Percentiles rank a stretch among this genome's conserved stretches.
Conservation (phyloP, 768 basidiomycete species). For the Mycena leptocephala region DNA sequence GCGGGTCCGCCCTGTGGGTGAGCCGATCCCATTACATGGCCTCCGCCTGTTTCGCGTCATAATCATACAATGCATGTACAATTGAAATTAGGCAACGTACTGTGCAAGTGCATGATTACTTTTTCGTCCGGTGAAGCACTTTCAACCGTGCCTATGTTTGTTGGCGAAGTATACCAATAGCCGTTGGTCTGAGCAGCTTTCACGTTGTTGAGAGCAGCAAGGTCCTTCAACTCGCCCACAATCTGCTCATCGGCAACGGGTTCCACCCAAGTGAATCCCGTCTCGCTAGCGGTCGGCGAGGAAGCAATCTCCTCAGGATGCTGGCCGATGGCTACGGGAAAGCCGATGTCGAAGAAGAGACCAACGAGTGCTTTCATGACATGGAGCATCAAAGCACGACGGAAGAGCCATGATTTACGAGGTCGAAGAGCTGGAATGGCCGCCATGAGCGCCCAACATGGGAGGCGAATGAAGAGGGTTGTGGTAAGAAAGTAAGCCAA, state of each 20-base stretch:
- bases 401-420: conserved; percentile 1
- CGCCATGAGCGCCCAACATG: neutral
- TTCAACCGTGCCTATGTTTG: neutral
- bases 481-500: neutral
- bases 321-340: neutral
- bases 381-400: conserved; percentile 1
- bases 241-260: neutral
- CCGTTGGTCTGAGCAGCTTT: neutral
- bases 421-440: conserved; percentile 1
- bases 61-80: neutral
- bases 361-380: neutral
- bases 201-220: neutral
- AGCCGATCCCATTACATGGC: conserved; percentile 7
- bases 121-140: neutral
- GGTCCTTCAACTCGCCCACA: conserved; percentile 9
- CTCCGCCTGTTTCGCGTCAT: neutral
- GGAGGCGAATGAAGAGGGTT: neutral
- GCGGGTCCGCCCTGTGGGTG: neutral
- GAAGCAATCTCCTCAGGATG: neutral
- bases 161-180: neutral
- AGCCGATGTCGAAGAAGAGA: conserved; percentile 5
- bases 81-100: neutral
- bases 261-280: conserved; percentile 8
- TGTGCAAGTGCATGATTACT: conserved; percentile 9
- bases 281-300: neutral